Conservation (phyloP, 148 eudicot species). For the Cornus suecica region DNA sequence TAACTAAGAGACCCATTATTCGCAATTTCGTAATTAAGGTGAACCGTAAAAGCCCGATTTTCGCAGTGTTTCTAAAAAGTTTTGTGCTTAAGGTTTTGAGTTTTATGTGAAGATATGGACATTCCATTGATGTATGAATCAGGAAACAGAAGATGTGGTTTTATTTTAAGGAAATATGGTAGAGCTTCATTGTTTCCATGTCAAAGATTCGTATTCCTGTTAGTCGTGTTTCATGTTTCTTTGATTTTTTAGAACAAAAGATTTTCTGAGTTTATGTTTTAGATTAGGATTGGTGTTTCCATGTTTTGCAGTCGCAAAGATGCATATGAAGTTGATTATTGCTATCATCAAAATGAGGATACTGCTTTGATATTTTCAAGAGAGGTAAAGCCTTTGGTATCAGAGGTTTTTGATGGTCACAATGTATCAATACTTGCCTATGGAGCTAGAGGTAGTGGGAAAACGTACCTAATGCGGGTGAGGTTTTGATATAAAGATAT, state of each 20-base stretch:
- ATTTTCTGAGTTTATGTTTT: not conserved
- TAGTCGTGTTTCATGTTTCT: not conserved
- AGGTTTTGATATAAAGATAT: not conserved
- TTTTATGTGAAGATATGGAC: not conserved
- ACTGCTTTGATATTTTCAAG: slow-evolving; percentile 39
- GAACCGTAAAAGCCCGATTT: not conserved
- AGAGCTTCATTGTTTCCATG: not conserved
- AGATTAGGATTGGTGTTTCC: not conserved
- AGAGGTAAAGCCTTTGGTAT: slow-evolving; percentile 62
- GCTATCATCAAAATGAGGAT: slow-evolving; percentile 55
- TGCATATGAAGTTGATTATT: slow-evolving; percentile 64
- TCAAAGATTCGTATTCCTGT: not conserved
- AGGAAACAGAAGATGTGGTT: not conserved
- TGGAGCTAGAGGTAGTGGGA: slow-evolving; percentile 89
- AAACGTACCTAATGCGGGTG: slow-evolving; percentile 78
- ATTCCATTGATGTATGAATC: too few relatives aligned
- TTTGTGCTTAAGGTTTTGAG: not conserved
- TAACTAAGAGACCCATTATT: not conserved
- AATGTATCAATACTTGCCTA: slow-evolving; percentile 61
- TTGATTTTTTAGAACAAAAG: not conserved
- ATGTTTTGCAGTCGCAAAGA: slow-evolving; percentile 41
- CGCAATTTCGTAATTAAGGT: too few relatives aligned
- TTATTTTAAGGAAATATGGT: not conserved
- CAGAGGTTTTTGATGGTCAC: slow-evolving; percentile 54
- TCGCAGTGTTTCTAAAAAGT: not conserved